Conservation (phyloP, 306 rosid genomes). For the Glycine tomentella region DNA sequence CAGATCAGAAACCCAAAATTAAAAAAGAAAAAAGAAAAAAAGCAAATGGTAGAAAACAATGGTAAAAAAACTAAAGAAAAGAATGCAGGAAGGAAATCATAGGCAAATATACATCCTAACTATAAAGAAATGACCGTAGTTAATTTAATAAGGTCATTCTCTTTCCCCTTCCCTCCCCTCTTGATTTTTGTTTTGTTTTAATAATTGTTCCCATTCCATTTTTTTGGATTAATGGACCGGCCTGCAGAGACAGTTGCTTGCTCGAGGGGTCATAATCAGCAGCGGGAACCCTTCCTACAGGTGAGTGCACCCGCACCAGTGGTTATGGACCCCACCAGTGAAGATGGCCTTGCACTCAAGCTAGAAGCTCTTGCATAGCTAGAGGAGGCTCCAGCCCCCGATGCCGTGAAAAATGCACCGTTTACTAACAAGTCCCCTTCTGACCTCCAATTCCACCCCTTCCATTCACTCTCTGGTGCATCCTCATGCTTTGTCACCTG, state of each 20-base stretch:
- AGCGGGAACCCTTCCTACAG: constrained; percentile 83
- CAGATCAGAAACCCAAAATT: background rate
- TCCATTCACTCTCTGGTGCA: constrained; percentile 89
- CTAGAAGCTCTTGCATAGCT: constrained; percentile 97
- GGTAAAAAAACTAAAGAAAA: constrained; percentile 23
- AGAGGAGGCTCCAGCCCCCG: constrained; percentile 89
- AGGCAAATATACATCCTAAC: constrained; percentile 42
- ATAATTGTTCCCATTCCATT: background rate
- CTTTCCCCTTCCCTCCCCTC: constrained; percentile 34
- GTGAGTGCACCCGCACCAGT: constrained; percentile 70
- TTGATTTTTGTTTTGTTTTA: background rate
- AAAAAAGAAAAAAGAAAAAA: background rate
- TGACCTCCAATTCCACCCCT: constrained; percentile 91
- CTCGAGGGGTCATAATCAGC: constrained; percentile 66
- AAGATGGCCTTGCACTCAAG: constrained; percentile 86
- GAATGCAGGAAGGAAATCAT: constrained; percentile 45
- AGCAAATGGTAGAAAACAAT: constrained; percentile 23
- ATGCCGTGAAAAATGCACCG: constrained; percentile 84
- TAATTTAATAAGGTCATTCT: constrained; percentile 27
- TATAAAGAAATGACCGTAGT: constrained; percentile 44
- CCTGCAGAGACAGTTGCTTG: constrained; percentile 47
- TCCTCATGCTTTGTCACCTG: constrained; percentile 98
- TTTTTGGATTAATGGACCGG: constrained; percentile 43
- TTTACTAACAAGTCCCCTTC: constrained; percentile 81
- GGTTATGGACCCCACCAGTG: constrained; percentile 82